Evolutionary conservation across 2,329 filamentous ascomycete genomes (phyloP), one percentile per base, ranked within the genome.

Genomic region (Trichothecium sympodiale): DNA sequence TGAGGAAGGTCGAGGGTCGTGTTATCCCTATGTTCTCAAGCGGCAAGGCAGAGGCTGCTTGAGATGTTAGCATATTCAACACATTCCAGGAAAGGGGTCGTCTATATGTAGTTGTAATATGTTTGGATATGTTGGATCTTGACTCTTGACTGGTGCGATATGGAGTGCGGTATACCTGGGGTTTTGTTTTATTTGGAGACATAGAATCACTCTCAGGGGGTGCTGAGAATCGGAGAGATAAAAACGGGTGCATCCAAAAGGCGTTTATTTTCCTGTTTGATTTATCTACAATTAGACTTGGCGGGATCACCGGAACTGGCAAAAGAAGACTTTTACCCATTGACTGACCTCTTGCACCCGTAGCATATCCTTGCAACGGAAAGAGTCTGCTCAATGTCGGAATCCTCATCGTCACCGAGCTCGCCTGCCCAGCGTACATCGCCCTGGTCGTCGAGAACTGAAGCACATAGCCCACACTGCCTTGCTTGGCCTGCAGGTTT

Each of bases 1-100:
- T 98, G 64, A 73, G 82, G 45, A 82, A 75, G 56, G 60, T 94
- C 25, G 91, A 98, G 61, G 51, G 56, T 31, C 65, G 59, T 37
- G 54, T 80, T 34, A 51, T 80, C 31, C 62, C 69, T 17, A 50
- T 53, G 31, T 39, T 59, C 10, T 25, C 20, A 10, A 25, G 20
- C 10, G 20, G 20, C 20, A 25, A 25, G 20, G 20, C 20, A 6
- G 6, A 25, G 20, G 10, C 6, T 25, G 20, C 20, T 6, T 10
- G 10, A 25, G 20, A n/a, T n/a, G n/a, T n/a, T n/a, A n/a, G n/a
- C n/a, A n/a, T n/a, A n/a, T n/a, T n/a, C n/a, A n/a, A n/a, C n/a
- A n/a, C n/a, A n/a, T n/a, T n/a, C n/a, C n/a, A n/a, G n/a, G n/a
- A 25, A 25, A 25, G 10, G 20, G 20, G 20, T 10, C 10, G 20